These are phyloP conservation scores for Cordyceps cicadae DNA, from an alignment of 2,329 filamentous ascomycete genomes.

Conservation along the genomic window DNA sequence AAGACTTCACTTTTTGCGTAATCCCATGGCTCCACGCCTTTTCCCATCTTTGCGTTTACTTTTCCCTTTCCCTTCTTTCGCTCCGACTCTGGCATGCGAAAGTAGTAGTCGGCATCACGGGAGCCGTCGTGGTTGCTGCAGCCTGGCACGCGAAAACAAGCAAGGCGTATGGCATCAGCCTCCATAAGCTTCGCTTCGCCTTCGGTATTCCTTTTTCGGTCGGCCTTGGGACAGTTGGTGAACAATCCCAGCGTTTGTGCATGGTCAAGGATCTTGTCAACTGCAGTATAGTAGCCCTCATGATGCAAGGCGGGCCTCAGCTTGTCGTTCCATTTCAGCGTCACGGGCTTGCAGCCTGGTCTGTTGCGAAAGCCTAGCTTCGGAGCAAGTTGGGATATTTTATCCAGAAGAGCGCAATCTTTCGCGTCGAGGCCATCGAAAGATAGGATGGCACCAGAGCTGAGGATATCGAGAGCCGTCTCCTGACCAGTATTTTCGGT, in stretches of 20 bases:
- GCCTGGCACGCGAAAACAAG: not conserved
- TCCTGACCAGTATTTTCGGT: slow-evolving; percentile 45
- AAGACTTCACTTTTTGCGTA: not conserved
- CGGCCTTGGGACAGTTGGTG: fast-evolving
- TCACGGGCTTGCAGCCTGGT: not conserved
- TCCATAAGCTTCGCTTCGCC: not conserved
- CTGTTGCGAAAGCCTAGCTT: not conserved
- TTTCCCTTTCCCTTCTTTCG: no score
- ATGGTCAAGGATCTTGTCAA: not conserved
- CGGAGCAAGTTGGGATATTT: not conserved
- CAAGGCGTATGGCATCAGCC: not conserved
- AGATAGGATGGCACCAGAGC: slow-evolving; percentile 39
- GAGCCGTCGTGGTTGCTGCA: not conserved
- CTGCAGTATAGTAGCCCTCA: not conserved
- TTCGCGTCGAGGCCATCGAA: not conserved
- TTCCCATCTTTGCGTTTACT: no score
- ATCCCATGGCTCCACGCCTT: not conserved
- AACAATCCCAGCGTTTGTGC: not conserved
- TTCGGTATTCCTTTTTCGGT: fast-evolving
- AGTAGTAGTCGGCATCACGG: not conserved
- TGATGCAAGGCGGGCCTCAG: not conserved
- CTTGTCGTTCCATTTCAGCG: not conserved
- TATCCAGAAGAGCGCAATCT: not conserved
- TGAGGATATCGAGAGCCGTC: slow-evolving; percentile 38
- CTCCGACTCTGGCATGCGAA: not conserved